Evolutionary conservation across 495 filamentous ascomycete genomes (phyloP).

Genomic region (Aspergillus saccharolyticus): DNA sequence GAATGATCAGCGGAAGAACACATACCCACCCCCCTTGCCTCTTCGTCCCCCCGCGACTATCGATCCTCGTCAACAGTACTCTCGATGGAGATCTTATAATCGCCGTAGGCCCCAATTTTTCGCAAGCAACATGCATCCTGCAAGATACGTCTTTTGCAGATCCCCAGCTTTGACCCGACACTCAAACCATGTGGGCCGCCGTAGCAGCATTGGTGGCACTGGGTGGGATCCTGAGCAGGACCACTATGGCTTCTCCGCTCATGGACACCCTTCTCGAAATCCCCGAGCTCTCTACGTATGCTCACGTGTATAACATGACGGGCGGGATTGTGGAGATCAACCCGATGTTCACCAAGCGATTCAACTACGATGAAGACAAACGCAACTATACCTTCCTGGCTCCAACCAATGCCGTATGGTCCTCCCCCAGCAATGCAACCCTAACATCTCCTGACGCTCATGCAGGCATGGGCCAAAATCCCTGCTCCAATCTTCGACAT

Average conservation of each 20-base stretch:
- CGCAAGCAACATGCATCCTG: no score
- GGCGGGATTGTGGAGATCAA: neutral
- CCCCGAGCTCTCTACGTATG: neutral
- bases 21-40: no score
- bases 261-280: neutral
- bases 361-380: neutral
- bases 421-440: neutral
- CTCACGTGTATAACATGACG: neutral
- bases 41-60: no score
- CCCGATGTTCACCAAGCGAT: neutral
- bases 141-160: no score
- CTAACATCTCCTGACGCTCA: no score
- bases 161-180: neutral
- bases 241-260: neutral
- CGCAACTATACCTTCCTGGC: constrained; percentile 1
- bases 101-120: no score
- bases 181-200: neutral
- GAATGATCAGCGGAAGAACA: no score
- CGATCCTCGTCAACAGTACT: no score
- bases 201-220: neutral
- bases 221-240: neutral
- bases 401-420: neutral
- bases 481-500: neutral
- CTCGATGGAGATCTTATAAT: no score
- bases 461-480: neutral